phyloP scores from a whole-genome alignment of 768 basidiomycete species.

The Suillus subaureus region DNA sequence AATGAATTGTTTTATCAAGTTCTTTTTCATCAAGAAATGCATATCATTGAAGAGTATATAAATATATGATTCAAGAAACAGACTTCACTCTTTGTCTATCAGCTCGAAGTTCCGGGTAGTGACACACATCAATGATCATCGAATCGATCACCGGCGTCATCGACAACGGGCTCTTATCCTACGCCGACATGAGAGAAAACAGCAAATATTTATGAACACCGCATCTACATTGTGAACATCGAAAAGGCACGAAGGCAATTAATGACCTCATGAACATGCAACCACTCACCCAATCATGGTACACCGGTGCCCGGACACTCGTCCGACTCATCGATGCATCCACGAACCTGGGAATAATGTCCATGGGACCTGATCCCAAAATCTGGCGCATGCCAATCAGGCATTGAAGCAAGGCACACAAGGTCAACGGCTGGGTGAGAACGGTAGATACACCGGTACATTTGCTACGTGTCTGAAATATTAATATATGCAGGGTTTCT shows the following conservation, averaged over 20 bases:
- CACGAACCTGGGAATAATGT: neutral
- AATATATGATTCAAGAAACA: slow-evolving; percentile 10
- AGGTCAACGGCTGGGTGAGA: neutral
- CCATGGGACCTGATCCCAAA: neutral
- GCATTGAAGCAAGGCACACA: neutral
- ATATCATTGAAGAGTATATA: slow-evolving; percentile 18
- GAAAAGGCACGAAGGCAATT: neutral
- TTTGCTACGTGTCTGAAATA: neutral
- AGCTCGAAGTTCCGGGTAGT: neutral
- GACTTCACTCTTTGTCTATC: slow-evolving; percentile 82
- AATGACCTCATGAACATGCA: neutral
- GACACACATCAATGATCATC: neutral
- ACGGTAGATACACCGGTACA: neutral
- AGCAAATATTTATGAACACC: neutral
- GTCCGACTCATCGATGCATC: neutral
- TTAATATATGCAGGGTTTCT: neutral
- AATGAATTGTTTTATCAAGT: slow-evolving; percentile 91
- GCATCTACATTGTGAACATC: neutral
- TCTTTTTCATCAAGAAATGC: slow-evolving; percentile 55
- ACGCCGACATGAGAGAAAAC: neutral
- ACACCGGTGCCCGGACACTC: neutral
- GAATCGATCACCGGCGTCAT: too few species aligned
- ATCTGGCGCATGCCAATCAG: neutral
- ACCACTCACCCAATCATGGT: neutral
- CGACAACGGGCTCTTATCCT: neutral